Percentiles rank a stretch among this genome's conserved stretches.
phyloP scores from a whole-genome alignment of 2,329 filamentous ascomycete species.

The Epichloe festucae region DNA sequence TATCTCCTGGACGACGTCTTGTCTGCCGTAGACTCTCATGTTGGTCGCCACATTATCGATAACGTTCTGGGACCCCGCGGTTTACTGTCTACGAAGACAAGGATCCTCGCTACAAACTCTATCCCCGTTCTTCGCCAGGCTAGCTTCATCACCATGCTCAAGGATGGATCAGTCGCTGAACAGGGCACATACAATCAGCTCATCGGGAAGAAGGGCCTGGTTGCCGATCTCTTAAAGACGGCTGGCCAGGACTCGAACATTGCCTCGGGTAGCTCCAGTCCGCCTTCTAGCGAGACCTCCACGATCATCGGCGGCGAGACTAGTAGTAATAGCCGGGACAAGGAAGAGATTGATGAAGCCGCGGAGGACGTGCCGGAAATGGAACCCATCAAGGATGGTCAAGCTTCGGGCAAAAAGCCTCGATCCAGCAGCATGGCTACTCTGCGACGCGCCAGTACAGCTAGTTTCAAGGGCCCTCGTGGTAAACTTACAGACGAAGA shows the following conservation, averaged over 20 bases:
- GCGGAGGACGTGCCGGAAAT: slow-evolving; percentile 67
- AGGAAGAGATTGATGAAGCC: slow-evolving; percentile 60
- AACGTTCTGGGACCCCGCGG: slow-evolving; percentile 81
- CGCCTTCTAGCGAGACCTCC: slow-evolving; percentile 38
- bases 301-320: slow-evolving; percentile 41
- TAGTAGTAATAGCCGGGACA: slow-evolving; percentile 35
- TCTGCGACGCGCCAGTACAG: slow-evolving; percentile 78
- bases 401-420: slow-evolving; percentile 35
- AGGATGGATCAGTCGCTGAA: slow-evolving; percentile 73
- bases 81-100: slow-evolving; percentile 71
- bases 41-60: slow-evolving; percentile 88
- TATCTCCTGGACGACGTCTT: slow-evolving; percentile 90
- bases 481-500: slow-evolving; percentile 80
- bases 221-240: slow-evolving; percentile 71
- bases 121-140: slow-evolving; percentile 84
- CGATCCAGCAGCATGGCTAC: slow-evolving; percentile 63
- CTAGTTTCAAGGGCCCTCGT: slow-evolving; percentile 75
- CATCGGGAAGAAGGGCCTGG: slow-evolving; percentile 85
- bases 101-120: slow-evolving; percentile 87
- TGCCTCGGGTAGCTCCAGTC: slow-evolving; percentile 31
- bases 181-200: slow-evolving; percentile 83
- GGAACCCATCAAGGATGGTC: slow-evolving; percentile 53
- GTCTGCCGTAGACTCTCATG: slow-evolving; percentile 96
- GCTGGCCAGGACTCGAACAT: slow-evolving; percentile 45
- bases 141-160: slow-evolving; percentile 75